Conservation (phyloP, 2,329 filamentous ascomycete species). For the Ustilaginoidea virens region DNA sequence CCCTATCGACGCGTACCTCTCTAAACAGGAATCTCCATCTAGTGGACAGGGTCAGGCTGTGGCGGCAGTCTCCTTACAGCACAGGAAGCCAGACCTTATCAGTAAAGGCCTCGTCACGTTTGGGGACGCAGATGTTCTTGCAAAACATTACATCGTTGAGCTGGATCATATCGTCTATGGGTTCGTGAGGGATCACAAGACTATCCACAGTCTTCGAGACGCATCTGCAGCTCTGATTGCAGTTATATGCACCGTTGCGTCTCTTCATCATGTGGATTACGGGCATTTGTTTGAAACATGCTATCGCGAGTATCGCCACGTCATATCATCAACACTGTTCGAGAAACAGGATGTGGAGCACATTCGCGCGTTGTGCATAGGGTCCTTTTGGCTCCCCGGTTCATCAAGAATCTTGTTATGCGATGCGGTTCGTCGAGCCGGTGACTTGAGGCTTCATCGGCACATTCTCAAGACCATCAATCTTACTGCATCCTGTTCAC, state of each 20-base stretch:
- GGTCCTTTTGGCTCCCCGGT: slow-evolving; percentile 23
- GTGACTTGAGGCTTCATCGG: slow-evolving; percentile 21
- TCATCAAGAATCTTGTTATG: slow-evolving; percentile 23
- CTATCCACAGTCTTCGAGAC: slow-evolving; percentile 7
- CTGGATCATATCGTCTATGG: slow-evolving; percentile 10
- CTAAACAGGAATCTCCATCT: neutral
- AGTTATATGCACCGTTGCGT: slow-evolving; percentile 9
- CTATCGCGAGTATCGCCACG: slow-evolving; percentile 2
- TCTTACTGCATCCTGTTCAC: neutral
- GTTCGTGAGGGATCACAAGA: slow-evolving; percentile 7
- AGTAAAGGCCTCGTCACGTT: slow-evolving; percentile 7
- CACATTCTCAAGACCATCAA: slow-evolving; percentile 2
- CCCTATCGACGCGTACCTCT: slow-evolving; percentile 2
- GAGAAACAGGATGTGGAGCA: slow-evolving; percentile 18
- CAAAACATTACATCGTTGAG: slow-evolving; percentile 8
- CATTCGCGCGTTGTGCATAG: slow-evolving; percentile 21
- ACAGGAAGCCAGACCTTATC: slow-evolving; percentile 8
- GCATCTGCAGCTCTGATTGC: slow-evolving; percentile 10
- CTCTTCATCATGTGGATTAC: slow-evolving; percentile 8
- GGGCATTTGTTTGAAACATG: slow-evolving; percentile 4
- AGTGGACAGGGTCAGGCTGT: neutral
- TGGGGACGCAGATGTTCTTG: slow-evolving; percentile 9
- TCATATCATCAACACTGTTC: slow-evolving; percentile 3
- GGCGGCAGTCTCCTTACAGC: neutral
- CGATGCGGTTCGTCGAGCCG: slow-evolving; percentile 20